Conservation (phyloP, 1,139 yeast species). For the Pichia sp. region DNA sequence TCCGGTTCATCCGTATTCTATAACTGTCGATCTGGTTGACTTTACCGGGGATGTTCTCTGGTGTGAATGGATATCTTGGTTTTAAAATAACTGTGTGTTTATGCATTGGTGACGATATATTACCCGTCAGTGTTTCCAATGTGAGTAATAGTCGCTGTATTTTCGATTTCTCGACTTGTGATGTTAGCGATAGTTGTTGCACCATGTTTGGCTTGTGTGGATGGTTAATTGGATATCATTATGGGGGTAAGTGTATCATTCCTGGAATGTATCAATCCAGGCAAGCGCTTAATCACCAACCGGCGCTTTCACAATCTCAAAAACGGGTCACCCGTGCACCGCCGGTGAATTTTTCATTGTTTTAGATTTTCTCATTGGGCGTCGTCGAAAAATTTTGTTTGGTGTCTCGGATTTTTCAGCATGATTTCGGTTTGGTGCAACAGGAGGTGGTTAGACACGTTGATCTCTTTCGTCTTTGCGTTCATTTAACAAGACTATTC, state of each 20-base stretch:
- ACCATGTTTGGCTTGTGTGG: conserved; percentile 30
- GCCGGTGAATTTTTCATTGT: not conserved
- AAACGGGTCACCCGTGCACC: not conserved
- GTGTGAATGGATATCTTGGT: conserved; percentile 34
- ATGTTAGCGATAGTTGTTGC: conserved; percentile 32
- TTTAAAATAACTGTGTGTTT: conserved; percentile 32
- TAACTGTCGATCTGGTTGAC: conserved; percentile 34
- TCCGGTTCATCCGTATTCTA: conserved; percentile 30
- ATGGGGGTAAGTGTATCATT: no score
- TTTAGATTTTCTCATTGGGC: not conserved
- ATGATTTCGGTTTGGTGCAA: no score
- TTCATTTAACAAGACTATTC: no score
- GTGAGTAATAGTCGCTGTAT: conserved; percentile 24
- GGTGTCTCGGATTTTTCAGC: not conserved
- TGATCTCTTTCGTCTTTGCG: no score
- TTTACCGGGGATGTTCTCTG: conserved; percentile 33
- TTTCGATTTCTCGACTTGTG: conserved; percentile 25
- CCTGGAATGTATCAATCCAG: no score
- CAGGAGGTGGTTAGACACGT: no score
- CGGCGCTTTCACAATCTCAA: no score
- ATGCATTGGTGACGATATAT: conserved; percentile 27
- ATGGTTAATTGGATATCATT: not conserved
- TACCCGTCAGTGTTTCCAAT: conserved; percentile 33
- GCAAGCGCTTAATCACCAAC: no score
- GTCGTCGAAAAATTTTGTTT: not conserved